Evolutionary conservation across 164 flowering plant genomes (phyloP).

Genomic region (Brasenia schreberi): DNA sequence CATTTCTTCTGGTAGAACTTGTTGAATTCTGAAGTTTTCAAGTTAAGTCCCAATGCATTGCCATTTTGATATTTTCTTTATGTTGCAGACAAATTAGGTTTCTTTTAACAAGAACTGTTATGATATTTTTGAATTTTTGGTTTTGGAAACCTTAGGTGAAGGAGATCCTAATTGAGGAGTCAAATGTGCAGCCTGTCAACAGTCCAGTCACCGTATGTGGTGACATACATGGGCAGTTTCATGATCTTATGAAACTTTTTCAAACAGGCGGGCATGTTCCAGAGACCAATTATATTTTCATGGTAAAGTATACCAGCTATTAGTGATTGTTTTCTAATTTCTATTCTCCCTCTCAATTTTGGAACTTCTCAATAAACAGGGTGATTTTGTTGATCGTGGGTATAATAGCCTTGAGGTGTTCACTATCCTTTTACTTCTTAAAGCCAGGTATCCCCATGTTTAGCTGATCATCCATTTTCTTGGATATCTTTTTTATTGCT

Average conservation of each 20-base stretch:
- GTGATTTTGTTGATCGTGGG: slow-evolving; percentile 98
- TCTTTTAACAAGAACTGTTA: no score
- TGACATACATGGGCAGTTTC: slow-evolving; percentile 96
- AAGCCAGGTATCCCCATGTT: slow-evolving; percentile 59
- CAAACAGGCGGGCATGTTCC: slow-evolving; percentile 99
- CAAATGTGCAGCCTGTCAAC: slow-evolving; percentile 96
- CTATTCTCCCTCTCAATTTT: not conserved
- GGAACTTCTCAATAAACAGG: slow-evolving; percentile 27
- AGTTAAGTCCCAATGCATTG: no score
- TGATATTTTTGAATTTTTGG: not conserved
- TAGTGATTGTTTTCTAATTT: no score
- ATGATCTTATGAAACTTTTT: slow-evolving; percentile 93
- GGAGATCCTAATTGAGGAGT: slow-evolving; percentile 92
- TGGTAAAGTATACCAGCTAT: slow-evolving; percentile 33
- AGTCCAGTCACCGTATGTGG: slow-evolving; percentile 99
- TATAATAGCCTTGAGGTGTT: slow-evolving; percentile 97
- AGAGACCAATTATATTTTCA: slow-evolving; percentile 92
- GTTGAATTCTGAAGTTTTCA: no score
- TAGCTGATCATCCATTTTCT: no score
- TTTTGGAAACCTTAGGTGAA: slow-evolving; percentile 42
- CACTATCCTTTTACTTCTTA: slow-evolving; percentile 93
- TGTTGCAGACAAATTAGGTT: no score
- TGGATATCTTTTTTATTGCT: no score
- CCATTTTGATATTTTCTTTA: no score
- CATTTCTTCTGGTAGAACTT: no score